Conservation (phyloP, 2,329 filamentous ascomycete species). For the Botrytis aclada region DNA sequence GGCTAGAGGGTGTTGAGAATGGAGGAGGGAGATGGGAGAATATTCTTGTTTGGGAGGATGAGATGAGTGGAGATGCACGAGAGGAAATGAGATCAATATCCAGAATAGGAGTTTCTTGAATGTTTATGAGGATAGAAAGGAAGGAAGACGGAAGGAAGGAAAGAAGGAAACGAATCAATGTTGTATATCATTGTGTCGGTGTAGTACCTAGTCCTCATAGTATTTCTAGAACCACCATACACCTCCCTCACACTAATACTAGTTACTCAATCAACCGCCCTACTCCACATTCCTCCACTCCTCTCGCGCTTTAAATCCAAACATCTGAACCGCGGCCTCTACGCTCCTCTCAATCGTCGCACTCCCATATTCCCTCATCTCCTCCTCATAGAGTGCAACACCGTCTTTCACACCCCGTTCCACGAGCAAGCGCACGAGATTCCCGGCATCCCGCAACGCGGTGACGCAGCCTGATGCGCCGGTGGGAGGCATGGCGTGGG, state of each 20-base stretch:
- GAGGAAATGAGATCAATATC: no score
- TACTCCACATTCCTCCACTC: neutral
- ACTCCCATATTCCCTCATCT: neutral
- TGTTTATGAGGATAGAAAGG: neutral
- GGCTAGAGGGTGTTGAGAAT: neutral
- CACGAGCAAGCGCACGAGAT: neutral
- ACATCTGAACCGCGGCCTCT: neutral
- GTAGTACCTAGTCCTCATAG: neutral
- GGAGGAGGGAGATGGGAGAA: neutral
- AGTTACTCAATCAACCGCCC: neutral
- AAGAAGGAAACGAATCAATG: no score
- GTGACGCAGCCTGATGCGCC: neutral
- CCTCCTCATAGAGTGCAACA: neutral
- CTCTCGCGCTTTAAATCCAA: neutral
- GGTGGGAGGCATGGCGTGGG: neutral
- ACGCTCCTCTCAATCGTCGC: neutral
- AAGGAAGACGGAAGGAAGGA: neutral
- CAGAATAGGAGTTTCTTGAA: neutral
- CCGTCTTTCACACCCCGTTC: neutral
- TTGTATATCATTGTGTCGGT: neutral
- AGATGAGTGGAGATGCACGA: no score
- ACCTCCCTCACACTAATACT: neutral
- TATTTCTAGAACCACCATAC: neutral
- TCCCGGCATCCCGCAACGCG: neutral
- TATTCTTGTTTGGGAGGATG: neutral